Evolutionary conservation across 805 yeast genomes (phyloP), one percentile per base, ranked within the genome.

Genomic region (Citeromyces matritensis): DNA sequence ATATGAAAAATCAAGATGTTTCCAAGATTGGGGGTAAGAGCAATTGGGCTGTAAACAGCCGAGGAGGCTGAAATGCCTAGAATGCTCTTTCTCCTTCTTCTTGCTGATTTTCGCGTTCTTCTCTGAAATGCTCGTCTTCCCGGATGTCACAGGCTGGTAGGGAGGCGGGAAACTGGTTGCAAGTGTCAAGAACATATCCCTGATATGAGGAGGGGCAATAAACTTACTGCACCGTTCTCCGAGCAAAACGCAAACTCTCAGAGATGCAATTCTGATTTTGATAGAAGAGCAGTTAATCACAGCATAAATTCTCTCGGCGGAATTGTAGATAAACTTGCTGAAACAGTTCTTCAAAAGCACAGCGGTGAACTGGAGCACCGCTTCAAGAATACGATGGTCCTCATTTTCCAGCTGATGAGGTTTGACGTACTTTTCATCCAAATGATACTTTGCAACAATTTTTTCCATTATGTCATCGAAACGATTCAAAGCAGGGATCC

Each of bases 401-500:
- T 49, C 48, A 0, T 37, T 33, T 0, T 53, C 44, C 35, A 81
- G 58, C 10, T 56, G 57, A 17, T 52, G 53, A 12, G 81, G 60
- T 28, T 52, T 61, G 4, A 71, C 65, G 32, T 51, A 42, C 12
- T 63, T 65, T 9, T 59, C 58, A 24, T 57, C 62, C 33, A 74
- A 50, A 23, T 55, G 58, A 43, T 82, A 78, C 37, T 69, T 69
- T 6, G 53, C 53, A 10, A 79, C 65, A 14, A 65, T 55, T 3
- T 44, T 42, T 32, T 73, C 79, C 33, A 82, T 55, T 5, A 82
- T 62, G 9, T 58, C 63, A 47, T 86, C 95, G 44, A 86, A 71
- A 42, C 76, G 60, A 49, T 84, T 79, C 42, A 88, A 57, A 1
- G 82, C 71, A 0, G 77, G 66, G 19, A 81, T 68, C 91, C 94